Base-by-base conservation (phyloP, 1,284 basidiomycete species). In the Boletus calvinii region DNA sequence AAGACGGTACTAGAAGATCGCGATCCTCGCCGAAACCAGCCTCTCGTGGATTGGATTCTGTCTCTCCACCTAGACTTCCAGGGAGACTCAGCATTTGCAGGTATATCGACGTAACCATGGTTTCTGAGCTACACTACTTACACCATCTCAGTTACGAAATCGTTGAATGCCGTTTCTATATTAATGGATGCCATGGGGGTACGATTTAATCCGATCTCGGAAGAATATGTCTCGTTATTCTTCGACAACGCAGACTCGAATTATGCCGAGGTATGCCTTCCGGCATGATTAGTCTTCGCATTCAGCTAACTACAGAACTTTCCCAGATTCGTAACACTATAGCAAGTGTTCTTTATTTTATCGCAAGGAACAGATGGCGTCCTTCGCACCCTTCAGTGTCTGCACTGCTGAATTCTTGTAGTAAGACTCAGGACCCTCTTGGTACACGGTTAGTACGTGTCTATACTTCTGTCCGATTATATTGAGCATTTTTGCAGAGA, bases 11-110 rank as follows among this genome's bases (percentile, higher is more conserved):
- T 57, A 51, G 72, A 92, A 58, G 79, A 87, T 50, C 82, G 92
- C 31, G 96, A 99, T 72, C 94, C 94, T 35, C 87, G 94, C 29
- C 83, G 96, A 18, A 86, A 85, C 61, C 76, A 84, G 54, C 80
- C 84, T 4, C 72, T 99, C 26, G 77, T 97, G 32, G 79, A 90
- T 59, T 97, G 91, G 81, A 82, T 95, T 52, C 67, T 90, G 30
- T 77, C 79, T n/a, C 75, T 91, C 8, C 83, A 84, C 3, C 74
- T 92, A 2, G 92, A 95, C 57, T 92, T 94, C 64, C 83, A 86
- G 50, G 81, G 86, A 58, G 83, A 89, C 64, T 91, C 85, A 32
- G 84, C 86, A 7, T 90, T 90, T 64, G 76, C 78, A 50, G 87
- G 88, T 88, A 71, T 65, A 81, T 73, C 29, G 24, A 38, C 31